Base-by-base conservation (phyloP, 2,329 filamentous ascomycete genomes). In the Exophiala phaeomuriformis region DNA sequence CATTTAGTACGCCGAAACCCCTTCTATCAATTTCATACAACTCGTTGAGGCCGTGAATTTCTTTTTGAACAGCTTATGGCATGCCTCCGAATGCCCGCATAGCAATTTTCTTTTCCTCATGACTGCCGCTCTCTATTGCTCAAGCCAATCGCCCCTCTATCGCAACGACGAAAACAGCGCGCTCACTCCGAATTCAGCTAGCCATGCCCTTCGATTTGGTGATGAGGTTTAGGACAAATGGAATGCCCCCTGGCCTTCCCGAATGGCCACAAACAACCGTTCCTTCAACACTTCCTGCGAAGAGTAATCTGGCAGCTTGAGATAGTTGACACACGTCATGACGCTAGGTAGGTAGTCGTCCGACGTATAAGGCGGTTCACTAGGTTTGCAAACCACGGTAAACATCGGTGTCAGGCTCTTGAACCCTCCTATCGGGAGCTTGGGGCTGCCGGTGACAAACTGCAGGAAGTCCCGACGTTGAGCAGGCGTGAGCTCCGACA, bases 301-400 rank as follows among this genome's bases (percentile, higher is more conserved):
- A 61, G 84, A 91, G 72, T 98, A 98, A 71, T 98, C 89, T 19
- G 93, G 93, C 66, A 98, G 79, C 73, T 98, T 98, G 65, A 98
- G 82, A 69, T 98, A 98, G 71, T 98, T 98, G 71, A 95, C 93
- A 69, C 94, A 98, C 7, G 94, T 98, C 94, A 98, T 98, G 69
- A 98, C 94, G 68, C 90, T 97, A 8, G 94, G 93, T n/a, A 98
- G 79, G 66, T 97, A 98, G 73, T 98, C 93, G 66, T 98, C 93
- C 3, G 91, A 91, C 2, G 85, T 86, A 69, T 90, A 93, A 1
- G 93, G 93, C 10, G 89, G 83, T 67, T 98, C 93, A 69, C 88
- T 95, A n/a, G 91, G 91, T 71, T 96, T 96, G 78, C 93, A 97
- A 41, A 98, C 93, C 58, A 98, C 93, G 2, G 93, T 98, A 68